Evolutionary conservation across 768 basidiomycete genomes (phyloP).

Genomic region (Psilocybe azurescens): DNA sequence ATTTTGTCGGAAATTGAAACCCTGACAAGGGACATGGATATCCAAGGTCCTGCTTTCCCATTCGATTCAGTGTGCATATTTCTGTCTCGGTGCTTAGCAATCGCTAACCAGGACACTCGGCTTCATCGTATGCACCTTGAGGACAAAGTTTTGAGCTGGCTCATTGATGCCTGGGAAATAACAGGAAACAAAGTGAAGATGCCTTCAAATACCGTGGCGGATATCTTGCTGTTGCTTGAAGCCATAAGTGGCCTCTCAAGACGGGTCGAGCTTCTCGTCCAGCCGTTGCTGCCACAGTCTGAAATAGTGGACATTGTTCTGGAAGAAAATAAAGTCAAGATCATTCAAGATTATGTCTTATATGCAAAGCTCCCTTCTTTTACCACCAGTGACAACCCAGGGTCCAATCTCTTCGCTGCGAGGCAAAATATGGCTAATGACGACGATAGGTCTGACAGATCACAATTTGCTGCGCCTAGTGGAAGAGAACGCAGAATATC

Average conservation of each 20-base stretch:
- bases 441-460: conserved; percentile 8
- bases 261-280: conserved; percentile 48
- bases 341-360: conserved; percentile 76
- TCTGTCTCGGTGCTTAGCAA: conserved; percentile 66
- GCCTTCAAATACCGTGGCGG: conserved; percentile 58
- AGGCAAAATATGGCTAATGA: not conserved
- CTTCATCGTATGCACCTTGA: conserved; percentile 87
- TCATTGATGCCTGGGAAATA: conserved; percentile 72
- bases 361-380: conserved; percentile 63
- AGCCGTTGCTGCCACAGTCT: conserved; percentile 72
- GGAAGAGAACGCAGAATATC: conserved; percentile 68
- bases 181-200: conserved; percentile 43
- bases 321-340: conserved; percentile 58
- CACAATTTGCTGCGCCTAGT: conserved; percentile 50
- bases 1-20: conserved; percentile 77
- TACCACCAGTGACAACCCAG: not conserved
- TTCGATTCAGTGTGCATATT: conserved; percentile 92
- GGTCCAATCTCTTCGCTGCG: not conserved
- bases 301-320: conserved; percentile 63
- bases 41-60: conserved; percentile 89
- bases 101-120: conserved; percentile 82
- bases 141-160: conserved; percentile 85
- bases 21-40: conserved; percentile 81
- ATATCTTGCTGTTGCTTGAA: conserved; percentile 68
- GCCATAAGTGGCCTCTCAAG: conserved; percentile 63